Percentiles rank a stretch among this genome's conserved stretches.
phyloP scores from a whole-genome alignment of 1,139 yeast species.

The Hansenula sp. region DNA sequence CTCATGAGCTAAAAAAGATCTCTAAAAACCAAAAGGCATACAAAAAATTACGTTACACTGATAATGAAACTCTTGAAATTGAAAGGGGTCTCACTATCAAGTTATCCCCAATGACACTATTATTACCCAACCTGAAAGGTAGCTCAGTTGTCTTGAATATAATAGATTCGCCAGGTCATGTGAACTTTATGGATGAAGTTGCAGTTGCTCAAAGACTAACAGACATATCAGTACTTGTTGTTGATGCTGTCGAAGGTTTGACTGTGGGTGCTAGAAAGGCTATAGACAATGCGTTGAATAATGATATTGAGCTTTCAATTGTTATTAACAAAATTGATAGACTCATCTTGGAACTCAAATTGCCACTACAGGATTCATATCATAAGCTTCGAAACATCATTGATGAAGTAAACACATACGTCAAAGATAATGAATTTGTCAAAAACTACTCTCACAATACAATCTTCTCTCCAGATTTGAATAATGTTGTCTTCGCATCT shows the following conservation, averaged over 20 bases:
- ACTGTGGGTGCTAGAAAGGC: conserved; percentile 48
- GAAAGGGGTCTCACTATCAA: conserved; percentile 71
- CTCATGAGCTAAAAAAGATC: conserved; percentile 45
- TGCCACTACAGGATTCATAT: conserved; percentile 74
- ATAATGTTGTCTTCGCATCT: conserved; percentile 76
- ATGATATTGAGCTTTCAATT: conserved; percentile 50
- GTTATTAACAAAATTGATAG: conserved; percentile 85
- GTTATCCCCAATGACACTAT: conserved; percentile 56
- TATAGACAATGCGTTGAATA: conserved; percentile 44
- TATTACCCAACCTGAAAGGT: conserved; percentile 53
- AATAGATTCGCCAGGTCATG: conserved; percentile 91
- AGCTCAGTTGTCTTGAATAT: conserved; percentile 60
- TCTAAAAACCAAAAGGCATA: conserved; percentile 27
- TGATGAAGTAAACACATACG: conserved; percentile 58
- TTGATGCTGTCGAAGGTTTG: conserved; percentile 87
- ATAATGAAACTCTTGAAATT: conserved; percentile 64
- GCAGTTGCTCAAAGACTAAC: conserved; percentile 52
- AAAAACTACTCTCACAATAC: conserved; percentile 27
- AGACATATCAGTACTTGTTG: conserved; percentile 66
- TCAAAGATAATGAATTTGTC: conserved; percentile 27
- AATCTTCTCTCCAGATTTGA: conserved; percentile 53
- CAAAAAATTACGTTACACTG: conserved; percentile 59
- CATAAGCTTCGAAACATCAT: conserved; percentile 59
- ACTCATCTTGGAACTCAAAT: conserved; percentile 66
- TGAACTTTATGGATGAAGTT: conserved; percentile 75